These are phyloP conservation scores for Cryptococcus wingfieldii DNA, from an alignment of 1,284 basidiomycete species.

Conservation along the genomic window DNA sequence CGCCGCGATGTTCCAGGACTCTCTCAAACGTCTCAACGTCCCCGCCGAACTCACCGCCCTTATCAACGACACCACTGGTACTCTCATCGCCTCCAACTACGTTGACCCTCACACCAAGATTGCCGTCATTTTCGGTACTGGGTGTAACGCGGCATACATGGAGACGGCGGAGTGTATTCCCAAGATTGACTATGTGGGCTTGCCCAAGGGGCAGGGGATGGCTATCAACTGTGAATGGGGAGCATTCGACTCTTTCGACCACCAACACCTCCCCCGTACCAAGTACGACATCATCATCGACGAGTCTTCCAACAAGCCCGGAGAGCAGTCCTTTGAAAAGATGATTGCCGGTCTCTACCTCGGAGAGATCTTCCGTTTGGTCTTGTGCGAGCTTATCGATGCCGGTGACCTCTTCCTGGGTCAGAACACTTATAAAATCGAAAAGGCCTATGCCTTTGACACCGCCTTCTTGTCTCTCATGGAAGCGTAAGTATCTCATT, in stretches of 20 bases:
- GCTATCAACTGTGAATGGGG: constrained; percentile 86
- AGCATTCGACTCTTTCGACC: constrained; percentile 93
- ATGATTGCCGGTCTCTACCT: constrained; percentile 97
- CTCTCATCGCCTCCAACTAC: constrained; percentile 93
- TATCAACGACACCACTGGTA: constrained; percentile 97
- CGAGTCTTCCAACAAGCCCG: constrained; percentile 90
- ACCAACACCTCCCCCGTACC: constrained; percentile 88
- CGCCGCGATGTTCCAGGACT: constrained; percentile 82
- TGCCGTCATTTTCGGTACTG: constrained; percentile 95
- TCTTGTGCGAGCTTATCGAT: constrained; percentile 93
- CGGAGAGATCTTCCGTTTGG: constrained; percentile 89
- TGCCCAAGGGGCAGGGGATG: constrained; percentile 69
- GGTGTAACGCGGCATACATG: constrained; percentile 98
- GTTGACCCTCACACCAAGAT: constrained; percentile 87
- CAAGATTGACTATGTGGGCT: constrained; percentile 70
- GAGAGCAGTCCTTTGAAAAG: constrained; percentile 80
- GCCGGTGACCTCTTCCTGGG: constrained; percentile 95
- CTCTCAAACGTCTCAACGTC: constrained; percentile 63
- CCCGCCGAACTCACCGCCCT: constrained; percentile 76
- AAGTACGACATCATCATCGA: constrained; percentile 93
- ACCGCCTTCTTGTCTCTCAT: constrained; percentile 95
- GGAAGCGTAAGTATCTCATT: constrained; percentile 62
- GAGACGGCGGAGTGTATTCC: constrained; percentile 73
- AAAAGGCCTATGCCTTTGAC: constrained; percentile 86
- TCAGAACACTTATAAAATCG: constrained; percentile 96